Base-by-base conservation (phyloP, 2,329 filamentous ascomycete genomes). In the Dactylellina parvicollis region DNA sequence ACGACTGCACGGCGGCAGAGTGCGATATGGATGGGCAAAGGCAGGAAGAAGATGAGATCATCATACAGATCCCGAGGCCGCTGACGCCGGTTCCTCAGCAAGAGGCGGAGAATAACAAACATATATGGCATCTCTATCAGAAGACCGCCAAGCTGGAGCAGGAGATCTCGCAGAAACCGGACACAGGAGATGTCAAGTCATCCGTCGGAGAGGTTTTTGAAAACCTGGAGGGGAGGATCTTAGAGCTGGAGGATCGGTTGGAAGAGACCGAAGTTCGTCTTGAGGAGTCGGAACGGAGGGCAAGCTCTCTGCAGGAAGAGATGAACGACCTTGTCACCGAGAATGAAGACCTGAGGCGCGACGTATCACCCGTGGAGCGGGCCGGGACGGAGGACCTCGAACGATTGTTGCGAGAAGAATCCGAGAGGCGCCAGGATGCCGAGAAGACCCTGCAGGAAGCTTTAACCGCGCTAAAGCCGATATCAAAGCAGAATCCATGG, bases 71-170 rank as follows among this genome's bases (percentile, higher is more conserved):
- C 38, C 67, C 59, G 8, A 66, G 69, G 40, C 49, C 69, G 10
- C n/a, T 66, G 26, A 47, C 69, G n/a, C 69, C 69, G 30, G 54
- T 73, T 4, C 60, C 69, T 52, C 60, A 46, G 8, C 49, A 73
- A 20, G 60, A 66, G 47, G 69, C 69, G 4, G 54, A 73, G 60
- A 65, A 73, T 18, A 61, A 73, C 34, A 66, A 54, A 50, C 69
- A 73, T 30, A 73, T 73, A 55, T 73, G 69, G 69, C 69, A 73
- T 61, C 69, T 73, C 10, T 73, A 73, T n/a, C 69, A 73, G 40
- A 73, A 73, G 60, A 61, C 69, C 7, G 69, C 69, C 30, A 56
- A 66, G 52, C 55, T 73, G 14, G 60, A 73, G 28, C 69, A 73
- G 47, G 54, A 66, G 54, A 73, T 73, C 30, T 73, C 60, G 18